Conservation (phyloP, 1,284 basidiomycete species). For the Cryptococcus hybrid region DNA sequence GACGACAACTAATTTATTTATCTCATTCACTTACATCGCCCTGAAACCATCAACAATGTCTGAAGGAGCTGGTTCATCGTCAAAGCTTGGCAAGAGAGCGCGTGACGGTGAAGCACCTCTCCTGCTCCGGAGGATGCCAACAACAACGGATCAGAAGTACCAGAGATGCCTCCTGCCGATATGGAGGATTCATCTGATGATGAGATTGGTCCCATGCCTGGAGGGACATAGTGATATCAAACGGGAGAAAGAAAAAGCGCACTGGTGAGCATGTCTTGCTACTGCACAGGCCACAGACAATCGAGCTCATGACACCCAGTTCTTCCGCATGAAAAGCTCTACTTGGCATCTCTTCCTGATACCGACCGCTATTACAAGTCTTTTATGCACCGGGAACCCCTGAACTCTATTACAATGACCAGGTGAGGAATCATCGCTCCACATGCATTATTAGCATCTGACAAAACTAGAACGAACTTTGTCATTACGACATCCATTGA, state of each 20-base stretch:
- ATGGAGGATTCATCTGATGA: slow-evolving; percentile 45
- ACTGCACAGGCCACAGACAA: no score
- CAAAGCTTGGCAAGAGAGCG: slow-evolving; percentile 12
- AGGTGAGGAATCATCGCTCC: slow-evolving; percentile 63
- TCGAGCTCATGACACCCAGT: slow-evolving; percentile 47
- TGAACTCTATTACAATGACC: slow-evolving; percentile 84
- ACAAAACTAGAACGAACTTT: slow-evolving; percentile 73
- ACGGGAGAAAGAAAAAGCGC: slow-evolving; percentile 39
- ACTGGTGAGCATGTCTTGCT: slow-evolving; percentile 29
- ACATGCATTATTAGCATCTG: background rate
- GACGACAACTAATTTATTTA: background rate
- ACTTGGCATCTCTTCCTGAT: slow-evolving; percentile 85
- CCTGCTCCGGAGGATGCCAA: background rate
- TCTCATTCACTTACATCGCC: background rate
- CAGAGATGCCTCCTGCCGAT: slow-evolving; percentile 34
- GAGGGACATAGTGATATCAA: slow-evolving; percentile 17
- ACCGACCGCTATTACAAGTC: slow-evolving; percentile 95
- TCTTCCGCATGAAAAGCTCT: slow-evolving; percentile 74
- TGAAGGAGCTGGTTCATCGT: slow-evolving; percentile 15
- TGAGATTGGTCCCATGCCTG: slow-evolving; percentile 37
- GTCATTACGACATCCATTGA: slow-evolving; percentile 92
- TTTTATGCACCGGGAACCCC: slow-evolving; percentile 95
- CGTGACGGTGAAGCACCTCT: background rate
- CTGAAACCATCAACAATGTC: slow-evolving; percentile 5
- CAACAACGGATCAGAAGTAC: slow-evolving; percentile 8